Conservation (phyloP, 2,329 filamentous ascomycete species). For the Samsoniella hepiali region DNA sequence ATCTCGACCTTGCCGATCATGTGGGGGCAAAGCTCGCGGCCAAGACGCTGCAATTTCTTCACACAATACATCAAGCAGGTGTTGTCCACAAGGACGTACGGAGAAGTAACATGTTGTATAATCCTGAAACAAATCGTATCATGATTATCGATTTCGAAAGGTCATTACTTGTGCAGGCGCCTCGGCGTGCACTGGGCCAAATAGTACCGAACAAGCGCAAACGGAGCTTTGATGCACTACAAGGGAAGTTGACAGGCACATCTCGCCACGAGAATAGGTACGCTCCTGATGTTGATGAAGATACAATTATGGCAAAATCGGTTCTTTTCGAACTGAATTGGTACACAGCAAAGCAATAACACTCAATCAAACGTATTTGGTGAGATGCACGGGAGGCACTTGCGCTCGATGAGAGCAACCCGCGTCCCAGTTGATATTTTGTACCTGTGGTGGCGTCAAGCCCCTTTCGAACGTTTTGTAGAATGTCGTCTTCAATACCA, state of each 20-base stretch:
- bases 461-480: neutral
- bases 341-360: no score
- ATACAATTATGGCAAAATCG: no score
- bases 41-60: conserved; percentile 21
- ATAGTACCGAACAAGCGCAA: neutral
- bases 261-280: no score
- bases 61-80: conserved; percentile 26
- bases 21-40: conserved; percentile 18
- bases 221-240: neutral
- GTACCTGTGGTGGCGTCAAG: neutral
- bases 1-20: neutral
- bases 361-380: no score
- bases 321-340: no score
- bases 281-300: no score
- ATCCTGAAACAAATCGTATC: conserved; percentile 24
- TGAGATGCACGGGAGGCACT: neutral
- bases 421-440: no score
- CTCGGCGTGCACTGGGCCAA: neutral
- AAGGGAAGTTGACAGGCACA: neutral
- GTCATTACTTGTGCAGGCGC: neutral
- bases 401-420: no score
- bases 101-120: conserved; percentile 28
- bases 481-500: conserved; percentile 30
- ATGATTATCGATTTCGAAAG: conserved; percentile 32
- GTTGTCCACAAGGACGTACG: conserved; percentile 29